Conservation (phyloP, 1,284 basidiomycete genomes). For the Schizophyllum amplum region DNA sequence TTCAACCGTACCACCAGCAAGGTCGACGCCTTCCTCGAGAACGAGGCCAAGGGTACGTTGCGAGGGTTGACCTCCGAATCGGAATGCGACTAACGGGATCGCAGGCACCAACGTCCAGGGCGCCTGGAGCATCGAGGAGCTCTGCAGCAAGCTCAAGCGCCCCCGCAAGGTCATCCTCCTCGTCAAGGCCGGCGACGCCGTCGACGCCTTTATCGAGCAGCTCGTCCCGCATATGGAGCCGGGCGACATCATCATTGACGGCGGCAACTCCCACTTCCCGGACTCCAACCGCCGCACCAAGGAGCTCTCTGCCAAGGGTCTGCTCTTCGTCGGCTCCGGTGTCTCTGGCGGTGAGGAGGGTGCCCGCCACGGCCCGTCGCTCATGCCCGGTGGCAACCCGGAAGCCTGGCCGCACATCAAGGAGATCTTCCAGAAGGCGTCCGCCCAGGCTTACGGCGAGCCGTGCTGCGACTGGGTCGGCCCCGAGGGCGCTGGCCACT, state of each 20-base stretch:
- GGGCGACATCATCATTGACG: slow-evolving; percentile 97
- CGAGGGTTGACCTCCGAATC: slow-evolving; percentile 18
- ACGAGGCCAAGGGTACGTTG: slow-evolving; percentile 90
- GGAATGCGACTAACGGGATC: slow-evolving; percentile 10
- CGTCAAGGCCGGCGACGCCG: slow-evolving; percentile 82
- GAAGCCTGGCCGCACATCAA: slow-evolving; percentile 97
- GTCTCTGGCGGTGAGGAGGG: slow-evolving; percentile 99
- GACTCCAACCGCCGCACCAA: slow-evolving; percentile 93
- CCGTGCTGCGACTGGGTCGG: slow-evolving; percentile 99
- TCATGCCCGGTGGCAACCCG: slow-evolving; percentile 97
- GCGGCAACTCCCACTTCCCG: slow-evolving; percentile 99
- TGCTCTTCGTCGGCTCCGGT: slow-evolving; percentile 97
- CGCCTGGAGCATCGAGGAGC: slow-evolving; percentile 91
- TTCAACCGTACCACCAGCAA: slow-evolving; percentile 98
- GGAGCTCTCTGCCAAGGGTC: slow-evolving; percentile 90
- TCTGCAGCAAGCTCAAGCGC: slow-evolving; percentile 69
- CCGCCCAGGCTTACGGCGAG: slow-evolving; percentile 92
- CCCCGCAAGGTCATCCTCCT: slow-evolving; percentile 93
- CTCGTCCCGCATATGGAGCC: slow-evolving; percentile 64
- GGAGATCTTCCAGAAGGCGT: slow-evolving; percentile 97
- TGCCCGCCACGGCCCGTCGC: slow-evolving; percentile 93
- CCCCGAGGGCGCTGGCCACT: slow-evolving; percentile 89
- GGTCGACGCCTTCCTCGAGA: slow-evolving; percentile 91
- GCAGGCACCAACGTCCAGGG: slow-evolving; percentile 93
- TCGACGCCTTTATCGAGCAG: slow-evolving; percentile 72